Conservation (phyloP, 2,329 filamentous ascomycete species). For the Didymella exigua region DNA sequence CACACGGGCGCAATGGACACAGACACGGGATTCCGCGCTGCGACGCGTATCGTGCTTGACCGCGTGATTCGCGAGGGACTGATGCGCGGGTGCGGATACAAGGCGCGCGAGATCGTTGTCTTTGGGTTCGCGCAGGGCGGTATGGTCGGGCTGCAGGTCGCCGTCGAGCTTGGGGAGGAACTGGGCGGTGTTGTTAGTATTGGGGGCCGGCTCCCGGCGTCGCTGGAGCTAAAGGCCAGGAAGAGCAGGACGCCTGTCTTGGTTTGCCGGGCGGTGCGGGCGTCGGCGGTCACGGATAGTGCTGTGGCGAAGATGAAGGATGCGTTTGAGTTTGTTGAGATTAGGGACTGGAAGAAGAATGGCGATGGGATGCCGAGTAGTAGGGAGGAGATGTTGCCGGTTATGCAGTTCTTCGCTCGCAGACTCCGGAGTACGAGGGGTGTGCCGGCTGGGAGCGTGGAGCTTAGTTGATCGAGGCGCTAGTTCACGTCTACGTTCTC, state of each 20-base stretch:
- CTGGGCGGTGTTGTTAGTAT: slow-evolving; percentile 67
- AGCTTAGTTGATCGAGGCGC: slow-evolving; percentile 50
- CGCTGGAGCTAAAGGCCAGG: slow-evolving; percentile 37
- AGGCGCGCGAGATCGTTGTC: slow-evolving; percentile 57
- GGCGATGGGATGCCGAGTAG: slow-evolving; percentile 83
- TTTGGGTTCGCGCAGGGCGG: slow-evolving; percentile 64
- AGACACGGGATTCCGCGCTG: slow-evolving; percentile 58
- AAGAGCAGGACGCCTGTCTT: slow-evolving; percentile 70
- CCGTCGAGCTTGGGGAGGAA: slow-evolving; percentile 49
- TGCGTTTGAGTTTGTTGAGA: slow-evolving; percentile 61
- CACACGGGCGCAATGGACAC: slow-evolving; percentile 58
- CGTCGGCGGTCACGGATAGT: slow-evolving; percentile 64
- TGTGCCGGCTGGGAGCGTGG: slow-evolving; percentile 59
- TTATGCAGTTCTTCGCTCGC: slow-evolving; percentile 83
- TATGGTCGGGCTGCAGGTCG: slow-evolving; percentile 58
- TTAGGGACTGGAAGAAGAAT: slow-evolving; percentile 55
- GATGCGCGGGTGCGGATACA: slow-evolving; percentile 57
- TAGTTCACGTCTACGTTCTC: too few relatives aligned
- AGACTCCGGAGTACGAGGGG: slow-evolving; percentile 63
- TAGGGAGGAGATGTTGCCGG: slow-evolving; percentile 83
- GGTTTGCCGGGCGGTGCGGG: slow-evolving; percentile 61
- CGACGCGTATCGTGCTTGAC: slow-evolving; percentile 51
- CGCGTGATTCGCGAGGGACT: slow-evolving; percentile 54
- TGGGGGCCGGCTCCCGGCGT: slow-evolving; percentile 62
- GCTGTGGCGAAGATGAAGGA: slow-evolving; percentile 68